Evolutionary conservation across 306 rosid species (phyloP).

Genomic region (Acacia crassicarpa): DNA sequence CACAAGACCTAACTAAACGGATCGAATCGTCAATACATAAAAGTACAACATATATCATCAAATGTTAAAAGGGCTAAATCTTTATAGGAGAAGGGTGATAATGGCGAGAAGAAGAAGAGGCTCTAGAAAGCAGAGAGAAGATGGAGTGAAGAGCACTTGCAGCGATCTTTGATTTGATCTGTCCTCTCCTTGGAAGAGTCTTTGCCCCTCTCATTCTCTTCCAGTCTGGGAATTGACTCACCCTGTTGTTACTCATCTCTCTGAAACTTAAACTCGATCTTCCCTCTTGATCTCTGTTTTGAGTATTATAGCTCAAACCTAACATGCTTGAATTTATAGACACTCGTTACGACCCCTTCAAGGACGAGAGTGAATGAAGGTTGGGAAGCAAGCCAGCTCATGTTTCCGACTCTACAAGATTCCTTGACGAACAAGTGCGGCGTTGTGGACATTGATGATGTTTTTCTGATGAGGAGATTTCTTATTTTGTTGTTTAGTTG

Average conservation of each 20-base stretch:
- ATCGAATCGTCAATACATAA: background rate
- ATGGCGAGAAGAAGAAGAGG: constrained; percentile 35
- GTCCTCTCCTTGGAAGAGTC: constrained; percentile 54
- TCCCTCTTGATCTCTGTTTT: background rate
- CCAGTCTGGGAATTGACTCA: constrained; percentile 35
- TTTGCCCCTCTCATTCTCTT: constrained; percentile 32
- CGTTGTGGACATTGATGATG: constrained; percentile 26
- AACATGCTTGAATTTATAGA: constrained; percentile 40
- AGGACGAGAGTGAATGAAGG: background rate
- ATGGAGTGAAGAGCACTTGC: constrained; percentile 48
- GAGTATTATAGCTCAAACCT: background rate
- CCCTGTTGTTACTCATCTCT: constrained; percentile 48
- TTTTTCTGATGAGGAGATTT: constrained; percentile 21
- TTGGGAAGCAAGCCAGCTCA: constrained; percentile 62
- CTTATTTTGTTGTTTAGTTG: background rate
- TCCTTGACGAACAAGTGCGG: constrained; percentile 50
- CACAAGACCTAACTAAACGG: too few species aligned
- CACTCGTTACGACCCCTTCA: background rate
- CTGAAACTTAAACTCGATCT: background rate
- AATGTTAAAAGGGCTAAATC: background rate
- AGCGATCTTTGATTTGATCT: constrained; percentile 49
- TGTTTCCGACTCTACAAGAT: constrained; percentile 36
- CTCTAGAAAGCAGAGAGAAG: constrained; percentile 37
- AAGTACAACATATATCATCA: background rate
- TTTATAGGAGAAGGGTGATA: constrained; percentile 37